Conservation (phyloP, 345 rosid genomes). For the Eutrema yunnanense region DNA sequence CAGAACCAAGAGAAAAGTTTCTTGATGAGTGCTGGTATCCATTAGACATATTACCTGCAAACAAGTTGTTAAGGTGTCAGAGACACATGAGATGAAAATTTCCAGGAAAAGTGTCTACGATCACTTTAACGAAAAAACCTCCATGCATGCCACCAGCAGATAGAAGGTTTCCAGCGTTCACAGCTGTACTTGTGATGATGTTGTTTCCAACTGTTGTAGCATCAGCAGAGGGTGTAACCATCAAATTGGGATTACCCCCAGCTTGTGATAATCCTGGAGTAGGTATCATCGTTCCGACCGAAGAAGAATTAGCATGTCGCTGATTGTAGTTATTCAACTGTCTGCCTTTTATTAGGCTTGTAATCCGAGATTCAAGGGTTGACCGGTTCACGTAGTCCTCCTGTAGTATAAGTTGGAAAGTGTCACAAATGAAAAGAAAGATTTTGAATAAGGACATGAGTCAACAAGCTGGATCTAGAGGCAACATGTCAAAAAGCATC, state of each 20-base stretch:
- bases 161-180: conserved; percentile 45
- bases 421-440: conserved; percentile 4
- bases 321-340: conserved; percentile 38
- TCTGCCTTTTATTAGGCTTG: conserved; percentile 37
- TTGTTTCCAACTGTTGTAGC: conserved; percentile 45
- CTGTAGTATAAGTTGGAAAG: conserved; percentile 36
- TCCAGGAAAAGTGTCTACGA: conserved; percentile 32
- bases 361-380: conserved; percentile 69
- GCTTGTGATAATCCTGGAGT: conserved; percentile 79
- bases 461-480: conserved; percentile 13
- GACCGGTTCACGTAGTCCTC: conserved; percentile 68
- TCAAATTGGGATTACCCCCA: conserved; percentile 42
- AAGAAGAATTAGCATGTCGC: conserved; percentile 49
- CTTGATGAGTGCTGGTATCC: conserved; percentile 63
- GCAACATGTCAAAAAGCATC: conserved; percentile 4
- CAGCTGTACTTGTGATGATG: conserved; percentile 41
- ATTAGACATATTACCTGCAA: conserved; percentile 59
- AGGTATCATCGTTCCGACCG: conserved; percentile 82
- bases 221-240: conserved; percentile 57
- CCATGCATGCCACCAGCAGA: conserved; percentile 48
- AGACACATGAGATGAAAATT: conserved; percentile 5
- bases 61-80: conserved; percentile 11
- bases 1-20: conserved; percentile 58
- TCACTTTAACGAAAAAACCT: conserved; percentile 45
- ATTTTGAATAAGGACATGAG: neutral